Evolutionary conservation across 2,329 filamentous ascomycete species (phyloP), one percentile per base, ranked within the genome.

Genomic region (Didymella exigua): DNA sequence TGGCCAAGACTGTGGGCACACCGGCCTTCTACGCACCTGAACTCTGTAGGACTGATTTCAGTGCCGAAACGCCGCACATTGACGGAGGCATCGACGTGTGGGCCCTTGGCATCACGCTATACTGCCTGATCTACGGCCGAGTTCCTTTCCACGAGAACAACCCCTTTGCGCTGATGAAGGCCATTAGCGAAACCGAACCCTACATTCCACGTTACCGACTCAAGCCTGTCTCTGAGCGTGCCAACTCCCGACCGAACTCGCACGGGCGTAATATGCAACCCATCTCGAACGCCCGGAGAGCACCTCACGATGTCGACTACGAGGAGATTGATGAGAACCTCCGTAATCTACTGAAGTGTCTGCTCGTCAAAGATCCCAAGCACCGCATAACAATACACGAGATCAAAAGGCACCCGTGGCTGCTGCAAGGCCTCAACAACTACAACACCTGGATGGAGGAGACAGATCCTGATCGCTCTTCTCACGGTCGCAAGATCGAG

Each of bases 21-120:
- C 95, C 95, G 5, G 95, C 93, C 1, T 99, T 99, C 77, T 99
- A 97, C 71, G 95, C 95, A 1, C 95, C 95, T 4, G 95, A 99
- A 74, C 82, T 99, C 31, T 99, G 95, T 77, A 95, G 93, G 72
- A 96, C 91, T 1, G 92, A 95, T 56, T 76, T 87, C 21, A 87
- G 82, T 59, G 67, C 74, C 76, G 65, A 86, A 83, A 69, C 89
- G 84, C 67, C 91, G 83, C 62, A 93, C 83, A 77, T 99, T 34
- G 96, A 92, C 4, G 91, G 91, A 66, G 91, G 96, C 66, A 96
- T 99, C 63, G 95, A 99, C 70, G 88, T 99, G 14, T 99, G 95
- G 95, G 96, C 95, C 10, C 81, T 99, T 19, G 95, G 95, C 19
- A 91, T 99, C 18, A 99, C 95, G 0, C 84, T 99, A 2, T 99